Conservation (phyloP, 2,329 filamentous ascomycete genomes). For the Rutstroemia sp. region DNA sequence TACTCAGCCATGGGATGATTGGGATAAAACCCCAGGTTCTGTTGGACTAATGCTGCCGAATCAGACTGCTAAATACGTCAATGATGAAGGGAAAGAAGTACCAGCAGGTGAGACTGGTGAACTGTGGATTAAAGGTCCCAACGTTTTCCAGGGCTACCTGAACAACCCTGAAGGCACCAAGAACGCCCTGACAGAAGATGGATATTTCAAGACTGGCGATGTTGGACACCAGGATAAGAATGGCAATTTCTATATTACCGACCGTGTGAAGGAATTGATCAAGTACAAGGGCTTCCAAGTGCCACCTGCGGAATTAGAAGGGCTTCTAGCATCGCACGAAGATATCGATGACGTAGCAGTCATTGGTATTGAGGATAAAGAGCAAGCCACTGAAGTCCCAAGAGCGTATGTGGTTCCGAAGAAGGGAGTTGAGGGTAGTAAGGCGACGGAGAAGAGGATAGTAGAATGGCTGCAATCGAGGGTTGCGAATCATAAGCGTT, state of each 20-base stretch:
- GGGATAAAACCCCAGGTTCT: conserved; percentile 68
- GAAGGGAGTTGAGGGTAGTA: conserved; percentile 27
- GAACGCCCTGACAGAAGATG: conserved; percentile 63
- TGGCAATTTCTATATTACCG: conserved; percentile 82
- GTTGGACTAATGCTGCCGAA: conserved; percentile 74
- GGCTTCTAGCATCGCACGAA: conserved; percentile 35
- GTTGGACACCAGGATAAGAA: conserved; percentile 69
- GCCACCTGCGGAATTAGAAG: conserved; percentile 57
- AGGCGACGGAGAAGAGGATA: conserved; percentile 38
- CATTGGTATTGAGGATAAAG: conserved; percentile 51
- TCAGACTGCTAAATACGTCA: conserved; percentile 75
- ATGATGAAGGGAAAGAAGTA: conserved; percentile 54
- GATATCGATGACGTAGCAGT: conserved; percentile 54
- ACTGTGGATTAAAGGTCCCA: conserved; percentile 57
- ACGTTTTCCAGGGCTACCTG: conserved; percentile 50
- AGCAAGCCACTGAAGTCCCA: conserved; percentile 60
- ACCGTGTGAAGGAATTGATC: conserved; percentile 67
- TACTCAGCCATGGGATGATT: conserved; percentile 66
- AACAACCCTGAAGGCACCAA: conserved; percentile 60
- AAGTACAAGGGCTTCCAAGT: conserved; percentile 65
- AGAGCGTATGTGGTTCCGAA: conserved; percentile 52
- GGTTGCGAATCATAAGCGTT: conserved; percentile 57
- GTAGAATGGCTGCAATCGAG: conserved; percentile 49
- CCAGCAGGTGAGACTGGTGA: conserved; percentile 56
- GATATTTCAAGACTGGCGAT: conserved; percentile 76